Conservation (phyloP, 2,329 filamentous ascomycete species). For the Annulohypoxylon truncatum region DNA sequence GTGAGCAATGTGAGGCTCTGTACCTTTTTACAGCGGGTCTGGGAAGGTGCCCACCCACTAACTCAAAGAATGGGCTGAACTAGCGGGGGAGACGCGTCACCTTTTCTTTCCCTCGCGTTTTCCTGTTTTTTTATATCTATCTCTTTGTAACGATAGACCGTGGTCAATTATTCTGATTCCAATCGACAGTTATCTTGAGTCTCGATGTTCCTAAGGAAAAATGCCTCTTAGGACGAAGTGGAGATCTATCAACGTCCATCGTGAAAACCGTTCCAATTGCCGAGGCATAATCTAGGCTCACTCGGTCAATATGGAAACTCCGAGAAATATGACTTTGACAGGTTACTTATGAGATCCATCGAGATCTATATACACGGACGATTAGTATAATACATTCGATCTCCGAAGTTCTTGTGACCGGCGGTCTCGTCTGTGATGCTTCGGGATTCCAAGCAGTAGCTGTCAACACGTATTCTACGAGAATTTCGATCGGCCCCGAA, state of each 20-base stretch:
- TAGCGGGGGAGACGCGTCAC: constrained; percentile 18
- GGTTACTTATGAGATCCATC: background rate
- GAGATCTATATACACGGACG: background rate
- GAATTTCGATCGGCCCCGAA: background rate
- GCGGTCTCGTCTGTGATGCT: background rate
- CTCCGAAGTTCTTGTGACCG: background rate
- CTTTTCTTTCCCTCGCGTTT: background rate
- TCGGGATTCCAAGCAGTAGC: background rate
- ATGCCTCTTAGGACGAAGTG: background rate
- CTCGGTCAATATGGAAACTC: background rate
- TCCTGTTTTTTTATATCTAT: too few relatives aligned
- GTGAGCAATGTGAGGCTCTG: constrained; percentile 20
- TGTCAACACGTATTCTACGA: background rate
- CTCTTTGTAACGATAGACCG: too few relatives aligned
- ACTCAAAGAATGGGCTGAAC: background rate
- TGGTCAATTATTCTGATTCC: background rate
- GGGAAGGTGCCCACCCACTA: background rate
- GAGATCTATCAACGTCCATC: background rate
- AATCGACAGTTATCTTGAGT: background rate
- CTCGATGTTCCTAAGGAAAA: background rate
- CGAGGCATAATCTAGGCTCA: background rate
- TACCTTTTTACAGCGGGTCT: constrained; percentile 8
- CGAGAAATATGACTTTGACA: background rate
- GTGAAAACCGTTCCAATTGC: background rate
- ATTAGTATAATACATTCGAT: background rate